Percentiles rank a stretch among this genome's conserved stretches.
These are phyloP conservation scores for Solanum ahanhuiri DNA, from an alignment of 257 asterid species.

Conservation along the genomic window DNA sequence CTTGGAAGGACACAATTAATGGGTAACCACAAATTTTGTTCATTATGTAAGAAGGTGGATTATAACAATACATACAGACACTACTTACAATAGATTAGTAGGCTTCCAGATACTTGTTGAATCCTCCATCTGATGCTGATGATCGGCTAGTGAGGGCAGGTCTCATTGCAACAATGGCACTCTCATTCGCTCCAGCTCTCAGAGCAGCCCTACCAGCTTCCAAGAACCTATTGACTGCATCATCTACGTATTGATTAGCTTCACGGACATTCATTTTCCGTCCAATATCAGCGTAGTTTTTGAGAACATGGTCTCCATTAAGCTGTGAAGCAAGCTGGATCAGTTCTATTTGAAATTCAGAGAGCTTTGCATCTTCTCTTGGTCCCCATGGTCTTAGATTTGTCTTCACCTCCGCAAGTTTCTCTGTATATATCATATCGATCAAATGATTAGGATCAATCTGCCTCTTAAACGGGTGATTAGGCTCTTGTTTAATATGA, in stretches of 20 bases:
- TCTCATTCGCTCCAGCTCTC: constrained; percentile 82
- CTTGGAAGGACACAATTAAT: neutral
- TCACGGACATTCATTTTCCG: constrained; percentile 48
- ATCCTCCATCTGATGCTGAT: constrained; percentile 14
- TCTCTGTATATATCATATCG: constrained; percentile 27
- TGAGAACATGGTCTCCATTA: constrained; percentile 72
- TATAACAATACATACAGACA: neutral
- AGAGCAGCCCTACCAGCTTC: constrained; percentile 91
- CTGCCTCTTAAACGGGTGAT: neutral
- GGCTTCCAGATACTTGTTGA: neutral
- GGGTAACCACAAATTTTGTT: neutral
- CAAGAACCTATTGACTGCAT: constrained; percentile 75
- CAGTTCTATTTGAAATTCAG: constrained; percentile 79
- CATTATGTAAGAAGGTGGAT: neutral
- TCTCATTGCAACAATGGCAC: constrained; percentile 79
- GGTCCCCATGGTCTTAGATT: constrained; percentile 63
- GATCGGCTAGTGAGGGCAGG: constrained; percentile 71
- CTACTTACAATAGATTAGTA: neutral
- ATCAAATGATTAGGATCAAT: neutral
- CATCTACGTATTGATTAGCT: constrained; percentile 70
- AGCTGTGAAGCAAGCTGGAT: constrained; percentile 98
- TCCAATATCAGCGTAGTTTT: constrained; percentile 72
- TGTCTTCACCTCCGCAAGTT: constrained; percentile 49
- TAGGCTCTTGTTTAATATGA: neutral
- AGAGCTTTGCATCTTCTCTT: constrained; percentile 49